Conservation (phyloP, 1,139 yeast genomes). For the Pichia sp. region DNA sequence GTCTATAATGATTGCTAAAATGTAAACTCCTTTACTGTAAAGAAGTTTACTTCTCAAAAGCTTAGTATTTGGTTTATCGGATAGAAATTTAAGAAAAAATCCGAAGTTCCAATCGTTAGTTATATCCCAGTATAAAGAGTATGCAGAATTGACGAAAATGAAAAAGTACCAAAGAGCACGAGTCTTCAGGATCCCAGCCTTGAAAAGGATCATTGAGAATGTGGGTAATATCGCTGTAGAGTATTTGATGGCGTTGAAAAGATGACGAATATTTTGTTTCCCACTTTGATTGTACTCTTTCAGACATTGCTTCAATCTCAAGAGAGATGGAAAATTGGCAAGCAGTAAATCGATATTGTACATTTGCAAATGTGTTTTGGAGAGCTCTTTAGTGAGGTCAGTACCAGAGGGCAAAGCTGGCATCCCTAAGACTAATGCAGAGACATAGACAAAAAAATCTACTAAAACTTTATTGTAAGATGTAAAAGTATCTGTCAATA, state of each 20-base stretch:
- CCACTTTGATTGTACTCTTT: conserved; percentile 55
- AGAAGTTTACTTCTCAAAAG: conserved; percentile 31
- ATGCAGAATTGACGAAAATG: conserved; percentile 62
- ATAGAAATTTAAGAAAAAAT: conserved; percentile 39
- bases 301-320: conserved; percentile 79
- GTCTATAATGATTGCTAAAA: conserved; percentile 55
- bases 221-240: conserved; percentile 64
- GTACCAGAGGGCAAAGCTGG: conserved; percentile 30
- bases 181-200: conserved; percentile 20
- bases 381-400: conserved; percentile 20
- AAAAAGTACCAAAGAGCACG: conserved; percentile 47
- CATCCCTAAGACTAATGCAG: conserved; percentile 41
- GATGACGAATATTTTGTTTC: conserved; percentile 46
- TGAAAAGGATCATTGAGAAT: conserved; percentile 42
- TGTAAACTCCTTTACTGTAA: conserved; percentile 42
- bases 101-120: conserved; percentile 83
- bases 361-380: conserved; percentile 26
- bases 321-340: conserved; percentile 56
- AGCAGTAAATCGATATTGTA: conserved; percentile 46
- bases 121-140: conserved; percentile 85
- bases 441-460: conserved; percentile 53
- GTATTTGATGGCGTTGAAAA: conserved; percentile 73
- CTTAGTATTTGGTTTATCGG: conserved; percentile 16
- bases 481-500: conserved; percentile 75
- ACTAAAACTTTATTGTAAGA: conserved; percentile 73